These are phyloP conservation scores for Candida albicans DNA, from an alignment of 1,139 yeast genomes.

Conservation along the genomic window DNA sequence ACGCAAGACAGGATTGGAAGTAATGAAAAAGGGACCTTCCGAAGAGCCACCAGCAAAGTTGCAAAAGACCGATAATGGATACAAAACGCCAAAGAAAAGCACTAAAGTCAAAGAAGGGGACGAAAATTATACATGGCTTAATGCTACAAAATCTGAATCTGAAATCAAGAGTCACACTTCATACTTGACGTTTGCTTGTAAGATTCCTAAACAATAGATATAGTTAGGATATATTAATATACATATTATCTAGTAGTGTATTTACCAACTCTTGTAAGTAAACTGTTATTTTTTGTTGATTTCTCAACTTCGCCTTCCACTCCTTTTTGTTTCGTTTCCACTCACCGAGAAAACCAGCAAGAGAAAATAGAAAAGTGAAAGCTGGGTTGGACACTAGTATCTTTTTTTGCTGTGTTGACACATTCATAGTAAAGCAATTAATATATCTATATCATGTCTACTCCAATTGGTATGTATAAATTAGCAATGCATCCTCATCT, in stretches of 20 bases:
- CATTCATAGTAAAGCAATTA: neutral
- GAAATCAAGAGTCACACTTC: slow-evolving; percentile 95
- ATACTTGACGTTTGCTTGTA: slow-evolving; percentile 82
- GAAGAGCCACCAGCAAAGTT: slow-evolving; percentile 13
- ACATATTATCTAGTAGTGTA: neutral
- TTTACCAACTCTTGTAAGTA: neutral
- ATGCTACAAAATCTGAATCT: slow-evolving; percentile 77
- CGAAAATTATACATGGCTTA: slow-evolving; percentile 70
- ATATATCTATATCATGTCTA: slow-evolving; percentile 4
- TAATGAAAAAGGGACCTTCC: slow-evolving; percentile 37
- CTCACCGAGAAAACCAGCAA: too few relatives aligned
- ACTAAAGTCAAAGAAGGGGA: slow-evolving; percentile 85
- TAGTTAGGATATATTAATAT: neutral
- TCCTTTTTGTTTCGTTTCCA: too few relatives aligned
- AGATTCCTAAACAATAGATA: slow-evolving; percentile 7
- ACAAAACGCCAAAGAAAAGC: slow-evolving; percentile 91
- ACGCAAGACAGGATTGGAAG: slow-evolving; percentile 72
- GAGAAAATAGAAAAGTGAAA: too few relatives aligned
- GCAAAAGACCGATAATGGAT: slow-evolving; percentile 54
- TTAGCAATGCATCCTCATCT: too few relatives aligned
- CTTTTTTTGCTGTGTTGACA: neutral
- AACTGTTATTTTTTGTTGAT: too few relatives aligned
- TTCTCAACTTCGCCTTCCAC: too few relatives aligned
- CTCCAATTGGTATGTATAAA: slow-evolving; percentile 44
- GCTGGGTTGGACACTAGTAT: too few relatives aligned